Evolutionary conservation across 148 eudicot genomes (phyloP), one percentile per base, ranked within the genome.

Genomic region (Mesembryanthemum crystallinum): DNA sequence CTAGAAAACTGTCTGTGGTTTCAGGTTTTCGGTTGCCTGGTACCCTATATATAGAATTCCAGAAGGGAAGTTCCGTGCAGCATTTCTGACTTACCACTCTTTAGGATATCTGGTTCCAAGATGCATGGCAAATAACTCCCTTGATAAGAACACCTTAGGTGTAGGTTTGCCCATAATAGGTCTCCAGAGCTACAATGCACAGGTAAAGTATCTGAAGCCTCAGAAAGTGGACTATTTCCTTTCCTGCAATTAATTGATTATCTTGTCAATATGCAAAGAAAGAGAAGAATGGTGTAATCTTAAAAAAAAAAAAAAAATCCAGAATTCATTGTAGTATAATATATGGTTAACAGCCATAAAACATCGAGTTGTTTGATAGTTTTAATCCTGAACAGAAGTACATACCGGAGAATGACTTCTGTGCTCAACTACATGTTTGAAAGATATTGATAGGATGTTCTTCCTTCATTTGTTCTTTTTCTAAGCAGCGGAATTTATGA

Each of bases 11-110:
- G 15, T 54, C 72, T 25, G 24, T 57, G 29, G 69, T 58, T 76
- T 57, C 80, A 85, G 88, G 90, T 87, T 78, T 72, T 85, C 90
- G 33, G 90, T 87, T 68, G 90, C 90, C 23, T 87, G 90, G 90
- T 87, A 87, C 58, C 90, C 90, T 8, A 83, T 87, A 76, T 87
- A 87, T 66, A 83, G 86, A 69, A 85, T 87, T 73, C 90, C 90
- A 15, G 88, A 83, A 67, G 90, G 84, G 35, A 87, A 77, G 32
- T 74, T 87, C 49, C 83, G 84, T 49, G 86, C 90, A 14, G 90
- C 90, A 67, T 87, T 87, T 73, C 79, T 87, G 76, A 87, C 90
- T 21, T 87, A 85, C 71, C 90, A 87, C 81, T 87, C 88, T 55
- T 86, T 85, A 27, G 86, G 90, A 64, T 80, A 83, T 81, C 74